Evolutionary conservation across 2,329 filamentous ascomycete species (phyloP), one percentile per base, ranked within the genome.

Genomic region (Sclerotinia sclerotiorum): DNA sequence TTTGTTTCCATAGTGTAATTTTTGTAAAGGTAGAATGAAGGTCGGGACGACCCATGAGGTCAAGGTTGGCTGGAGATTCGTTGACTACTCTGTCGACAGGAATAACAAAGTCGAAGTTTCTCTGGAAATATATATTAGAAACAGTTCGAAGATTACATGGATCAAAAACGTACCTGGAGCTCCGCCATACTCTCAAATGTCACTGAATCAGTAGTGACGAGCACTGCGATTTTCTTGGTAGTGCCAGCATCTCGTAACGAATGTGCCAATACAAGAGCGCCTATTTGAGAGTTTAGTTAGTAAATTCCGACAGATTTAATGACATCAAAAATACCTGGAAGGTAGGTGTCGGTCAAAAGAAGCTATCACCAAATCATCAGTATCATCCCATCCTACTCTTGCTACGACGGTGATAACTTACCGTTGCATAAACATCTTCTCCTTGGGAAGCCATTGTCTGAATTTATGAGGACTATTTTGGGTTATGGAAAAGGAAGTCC

Each of bases 21-120:
- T 99, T 99, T 73, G 95, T 98, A 77, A 98, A 98, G 71, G 94
- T 91, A 39, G 93, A 94, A 76, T 94, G 89, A 63, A 99, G 85
- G 77, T 99, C 95, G 71, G 89, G 86, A 65, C 95, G 91, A 78
- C 93, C 89, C 94, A 99, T 97, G 68, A 98, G 86, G 79, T 90
- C 88, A 68, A 99, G 87, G 76, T 98, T 98, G 69, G 88, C 88
- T 3, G 92, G 90, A 55, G 86, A 87, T 69, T 86, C 84, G 78
- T 94, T 98, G 72, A 86, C 86, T 76, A 97, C 89, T 71, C 89
- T 88, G 67, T 90, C 85, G 68, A 98, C 92, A 44, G 94, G 90
- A 71, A 98, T 90, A 70, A 98, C 84, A 78, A 94, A 89, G 82
- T 99, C 91, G 82, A 93, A 99, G 61, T 97, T 84, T 63, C 85